Percentiles rank a stretch among this genome's conserved stretches.
Evolutionary conservation across 2,329 filamentous ascomycete species (phyloP).

Genomic region (Fusarium avenaceum): DNA sequence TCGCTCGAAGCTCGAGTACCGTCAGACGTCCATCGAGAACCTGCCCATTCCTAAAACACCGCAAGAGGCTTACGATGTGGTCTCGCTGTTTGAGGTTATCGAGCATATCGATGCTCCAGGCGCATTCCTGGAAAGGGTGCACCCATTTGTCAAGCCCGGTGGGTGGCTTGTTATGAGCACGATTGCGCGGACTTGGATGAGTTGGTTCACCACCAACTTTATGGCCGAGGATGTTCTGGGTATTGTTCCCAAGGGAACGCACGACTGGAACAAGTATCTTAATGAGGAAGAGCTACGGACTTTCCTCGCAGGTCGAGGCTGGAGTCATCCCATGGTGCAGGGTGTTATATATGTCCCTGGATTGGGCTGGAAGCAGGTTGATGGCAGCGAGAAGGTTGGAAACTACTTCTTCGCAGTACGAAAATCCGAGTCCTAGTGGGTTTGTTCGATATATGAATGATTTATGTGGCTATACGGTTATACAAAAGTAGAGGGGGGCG

Average conservation of each 20-base stretch:
- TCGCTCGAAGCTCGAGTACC: slow-evolving; percentile 74
- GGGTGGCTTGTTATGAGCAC: slow-evolving; percentile 95
- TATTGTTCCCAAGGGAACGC: slow-evolving; percentile 92
- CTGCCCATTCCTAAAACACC: slow-evolving; percentile 61
- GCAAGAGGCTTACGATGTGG: slow-evolving; percentile 76
- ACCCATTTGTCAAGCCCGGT: slow-evolving; percentile 85
- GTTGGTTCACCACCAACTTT: slow-evolving; percentile 92
- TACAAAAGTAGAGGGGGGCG: slow-evolving; percentile 5
- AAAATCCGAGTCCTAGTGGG: slow-evolving; percentile 50
- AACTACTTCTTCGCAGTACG: slow-evolving; percentile 97
- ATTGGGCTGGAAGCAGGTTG: slow-evolving; percentile 87
- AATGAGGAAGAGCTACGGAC: slow-evolving; percentile 82
- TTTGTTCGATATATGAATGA: slow-evolving; percentile 17
- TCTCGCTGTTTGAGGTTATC: slow-evolving; percentile 93
- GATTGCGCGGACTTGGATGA: slow-evolving; percentile 89
- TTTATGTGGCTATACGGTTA: slow-evolving; percentile 15
- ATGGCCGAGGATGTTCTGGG: slow-evolving; percentile 89
- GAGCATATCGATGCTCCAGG: slow-evolving; percentile 88
- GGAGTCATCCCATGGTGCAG: slow-evolving; percentile 73
- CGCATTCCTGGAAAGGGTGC: slow-evolving; percentile 78
- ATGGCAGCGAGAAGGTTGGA: slow-evolving; percentile 84
- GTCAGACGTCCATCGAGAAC: slow-evolving; percentile 82
- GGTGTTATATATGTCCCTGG: slow-evolving; percentile 93
- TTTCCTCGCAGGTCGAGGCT: slow-evolving; percentile 67
- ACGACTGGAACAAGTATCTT: slow-evolving; percentile 97